Conservation (phyloP, 305 asterid species). For the Fraxinus baroniana region DNA sequence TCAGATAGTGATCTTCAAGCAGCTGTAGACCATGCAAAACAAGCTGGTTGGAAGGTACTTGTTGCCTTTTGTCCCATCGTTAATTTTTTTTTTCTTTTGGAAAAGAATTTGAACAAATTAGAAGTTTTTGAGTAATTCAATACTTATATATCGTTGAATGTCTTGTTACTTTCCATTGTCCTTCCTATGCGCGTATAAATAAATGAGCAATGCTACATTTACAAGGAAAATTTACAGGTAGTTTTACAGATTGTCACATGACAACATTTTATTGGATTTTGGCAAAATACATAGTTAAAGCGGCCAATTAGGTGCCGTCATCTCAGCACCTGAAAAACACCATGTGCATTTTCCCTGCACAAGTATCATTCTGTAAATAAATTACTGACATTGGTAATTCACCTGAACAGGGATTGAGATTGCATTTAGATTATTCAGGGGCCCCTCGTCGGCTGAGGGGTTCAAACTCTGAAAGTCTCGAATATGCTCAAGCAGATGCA, state of each 20-base stretch:
- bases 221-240: too few species aligned
- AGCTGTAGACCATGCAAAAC: conserved; percentile 86
- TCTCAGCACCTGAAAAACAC: too few species aligned
- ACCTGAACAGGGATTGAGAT: conserved; percentile 61
- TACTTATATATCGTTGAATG: not conserved
- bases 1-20: conserved; percentile 92
- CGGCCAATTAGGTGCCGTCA: too few species aligned
- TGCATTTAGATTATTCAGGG: conserved; percentile 69
- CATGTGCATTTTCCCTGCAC: not conserved
- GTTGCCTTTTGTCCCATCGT: not conserved
- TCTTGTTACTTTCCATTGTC: not conserved
- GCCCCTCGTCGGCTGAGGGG: conserved; percentile 43
- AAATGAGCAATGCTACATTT: too few species aligned
- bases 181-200: too few species aligned
- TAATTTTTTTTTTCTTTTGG: not conserved
- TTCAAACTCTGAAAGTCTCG: conserved; percentile 39
- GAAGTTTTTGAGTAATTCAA: not conserved
- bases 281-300: too few species aligned
- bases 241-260: too few species aligned
- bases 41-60: conserved; percentile 91
- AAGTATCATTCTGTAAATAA: not conserved
- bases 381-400: not conserved
- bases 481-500: conserved; percentile 60
- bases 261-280: too few species aligned
- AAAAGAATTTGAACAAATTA: conserved; percentile 1